Base-by-base conservation (phyloP, 768 basidiomycete species). In the Cyathus striatus region DNA sequence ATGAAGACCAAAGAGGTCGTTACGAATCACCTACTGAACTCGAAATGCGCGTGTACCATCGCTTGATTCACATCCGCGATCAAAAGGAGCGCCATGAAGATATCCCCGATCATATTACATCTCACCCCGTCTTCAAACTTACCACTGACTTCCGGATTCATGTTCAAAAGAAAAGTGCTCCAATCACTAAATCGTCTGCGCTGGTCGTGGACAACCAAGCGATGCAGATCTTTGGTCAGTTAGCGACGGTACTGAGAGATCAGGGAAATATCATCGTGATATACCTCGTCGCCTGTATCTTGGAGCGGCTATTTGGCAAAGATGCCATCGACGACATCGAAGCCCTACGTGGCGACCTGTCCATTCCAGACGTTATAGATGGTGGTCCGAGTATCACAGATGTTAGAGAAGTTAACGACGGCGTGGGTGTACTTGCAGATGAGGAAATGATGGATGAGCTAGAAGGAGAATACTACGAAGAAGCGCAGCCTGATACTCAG, bases 41-140 rank as follows among this genome's bases (percentile, higher is more conserved):
- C 36, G 95, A 99, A 62, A 96, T 99, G 82, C 83, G 90, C 23
- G 83, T 96, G 1, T 99, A 97, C 63, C 90, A 94, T 57, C 81
- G 94, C 37, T 78, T 98, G 23, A 84, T 89, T 22, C 91, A 96
- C 54, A 85, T 97, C 34, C 83, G 90, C 22, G 88, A 93, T 60
- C 86, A 87, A 53, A 77, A 64, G 48, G 86, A 87, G 54, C 86
- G 79, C 6, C 81, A 73, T 53, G 89, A 83, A 54, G 80, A 75
- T 52, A 81, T 92, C 26, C 83, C 93, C 0, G 63, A 68, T 2
- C 56, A 75, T 25, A 79, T 97, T 48, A 74, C 78, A 30, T 65
- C 70, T 6, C 75, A 90, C 55, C 85, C 91, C 0, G 79, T 89
- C 17, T 86, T 94, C 55, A 79, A 87, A 53, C 71, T 90, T 21